Evolutionary conservation across 192 early-diverging fungal genomes (phyloP), one percentile per base, ranked within the genome.

Genomic region (Umbelopsis vinacea): DNA sequence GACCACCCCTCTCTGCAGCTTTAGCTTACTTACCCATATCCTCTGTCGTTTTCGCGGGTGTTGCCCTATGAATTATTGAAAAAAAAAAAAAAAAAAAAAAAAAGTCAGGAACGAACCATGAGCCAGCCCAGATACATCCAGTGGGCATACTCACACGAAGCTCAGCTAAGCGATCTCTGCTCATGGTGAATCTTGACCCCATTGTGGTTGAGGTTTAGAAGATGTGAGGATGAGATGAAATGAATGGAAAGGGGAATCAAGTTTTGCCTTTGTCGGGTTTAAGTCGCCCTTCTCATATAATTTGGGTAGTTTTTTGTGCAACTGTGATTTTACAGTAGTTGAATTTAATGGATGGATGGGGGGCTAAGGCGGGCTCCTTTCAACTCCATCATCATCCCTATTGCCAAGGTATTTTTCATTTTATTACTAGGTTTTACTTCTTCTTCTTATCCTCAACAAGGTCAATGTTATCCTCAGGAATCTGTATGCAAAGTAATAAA

Each of bases 401-500:
- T 46, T 17, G 48, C n/a, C 17, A 17, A 50, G n/a, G 48, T 21
- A 50, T 15, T 15, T 17, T 17, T 3, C 5, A 1, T 15, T 52
- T 53, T 46, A 74, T 57, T 71, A 46, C n/a, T n/a, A n/a, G n/a
- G n/a, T 82, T 84, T 74, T 88, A 86, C 76, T 83, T 82, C 77
- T 90, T 88, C 86, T 94, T 94, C 76, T 92, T 90, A 40, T 90
- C 91, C 55, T 92, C 89, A 19, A 89, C 84, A 38, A 86, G 74
- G 63, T 93, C 93, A 55, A 95, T 88, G 73, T 93, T 92, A 24
- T 92, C 91, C 53, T 85, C 83, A 19, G 92, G 91, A 6, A 94
- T 81, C 89, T 88, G 63, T 46, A 12, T 45, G 22, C 8, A 54
- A 55, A 66, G 50, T 63, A 70, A 38, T 33, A 37, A 37, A 57